phyloP scores from a whole-genome alignment of 2,329 filamentous ascomycete species.

The Fusarium sp. region DNA sequence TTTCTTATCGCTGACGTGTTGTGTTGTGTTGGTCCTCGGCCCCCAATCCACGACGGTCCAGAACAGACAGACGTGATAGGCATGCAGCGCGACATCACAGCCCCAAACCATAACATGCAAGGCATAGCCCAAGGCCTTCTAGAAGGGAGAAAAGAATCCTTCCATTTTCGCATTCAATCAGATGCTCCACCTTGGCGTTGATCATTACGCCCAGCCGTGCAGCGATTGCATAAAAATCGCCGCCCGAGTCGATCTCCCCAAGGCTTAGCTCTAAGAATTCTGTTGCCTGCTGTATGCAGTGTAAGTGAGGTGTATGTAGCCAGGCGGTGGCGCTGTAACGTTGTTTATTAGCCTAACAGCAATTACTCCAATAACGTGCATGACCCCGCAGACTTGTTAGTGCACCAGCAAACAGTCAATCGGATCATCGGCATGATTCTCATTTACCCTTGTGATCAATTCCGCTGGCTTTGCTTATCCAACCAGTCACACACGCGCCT shows the following conservation, averaged over 20 bases:
- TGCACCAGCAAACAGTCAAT: not conserved
- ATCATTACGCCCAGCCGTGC: not conserved
- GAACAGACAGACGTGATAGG: not conserved
- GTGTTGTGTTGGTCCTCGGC: not conserved
- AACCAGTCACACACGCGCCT: not conserved
- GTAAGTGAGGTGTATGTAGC: not conserved
- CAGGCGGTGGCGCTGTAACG: conserved; percentile 4
- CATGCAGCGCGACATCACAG: not conserved
- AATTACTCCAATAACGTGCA: not conserved
- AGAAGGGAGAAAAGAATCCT: not conserved
- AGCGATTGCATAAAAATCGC: not conserved
- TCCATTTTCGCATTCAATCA: not conserved
- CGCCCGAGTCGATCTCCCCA: not conserved
- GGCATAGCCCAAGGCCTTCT: not conserved
- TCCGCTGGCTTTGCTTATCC: not conserved
- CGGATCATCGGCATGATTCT: conserved; percentile 17
- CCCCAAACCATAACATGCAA: not conserved
- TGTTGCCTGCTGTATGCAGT: not conserved
- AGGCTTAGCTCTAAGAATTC: not conserved
- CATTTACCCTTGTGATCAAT: not conserved
- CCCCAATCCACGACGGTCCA: not conserved
- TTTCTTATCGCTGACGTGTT: not conserved
- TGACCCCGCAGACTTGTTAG: not conserved
- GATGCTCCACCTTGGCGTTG: not conserved
- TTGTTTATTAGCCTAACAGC: not conserved